Conservation (phyloP, 1,139 yeast species). For the Suhomyces maxii region DNA sequence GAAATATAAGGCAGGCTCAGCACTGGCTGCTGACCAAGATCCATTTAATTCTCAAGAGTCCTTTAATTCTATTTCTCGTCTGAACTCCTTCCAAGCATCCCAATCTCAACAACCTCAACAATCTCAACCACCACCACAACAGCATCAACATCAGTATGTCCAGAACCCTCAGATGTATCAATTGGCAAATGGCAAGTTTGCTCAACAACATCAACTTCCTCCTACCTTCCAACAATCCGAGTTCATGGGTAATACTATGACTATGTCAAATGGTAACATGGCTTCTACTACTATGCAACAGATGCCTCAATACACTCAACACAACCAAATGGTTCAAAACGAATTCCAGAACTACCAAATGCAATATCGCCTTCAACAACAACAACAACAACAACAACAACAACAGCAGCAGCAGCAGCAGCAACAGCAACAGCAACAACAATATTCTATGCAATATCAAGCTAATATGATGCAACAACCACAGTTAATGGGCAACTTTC, state of each 20-base stretch:
- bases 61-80: slow-evolving; percentile 16
- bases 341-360: slow-evolving; percentile 34
- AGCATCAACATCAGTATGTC: slow-evolving; percentile 13
- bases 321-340: slow-evolving; percentile 21
- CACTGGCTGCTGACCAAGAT: slow-evolving; percentile 10
- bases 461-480: slow-evolving; percentile 14
- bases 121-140: slow-evolving; percentile 18
- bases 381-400: slow-evolving; percentile 18
- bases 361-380: slow-evolving; percentile 24
- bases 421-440: slow-evolving; percentile 18
- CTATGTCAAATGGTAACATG: slow-evolving; percentile 6
- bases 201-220: slow-evolving; percentile 20
- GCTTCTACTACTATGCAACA: slow-evolving; percentile 7
- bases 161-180: slow-evolving; percentile 9
- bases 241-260: slow-evolving; percentile 17
- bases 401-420: slow-evolving; percentile 13
- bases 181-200: slow-evolving; percentile 9
- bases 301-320: slow-evolving; percentile 16
- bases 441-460: slow-evolving; percentile 18
- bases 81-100: slow-evolving; percentile 12
- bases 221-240: slow-evolving; percentile 31
- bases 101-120: slow-evolving; percentile 28
- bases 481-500: slow-evolving; percentile 28
- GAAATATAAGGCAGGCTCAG: slow-evolving; percentile 24
- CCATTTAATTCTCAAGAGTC: slow-evolving; percentile 21